A percentile compares a stretch with the other conserved stretches of the same genome.
Evolutionary conservation across 768 basidiomycete species (phyloP).

Genomic region (Dacryopinax spathularia): DNA sequence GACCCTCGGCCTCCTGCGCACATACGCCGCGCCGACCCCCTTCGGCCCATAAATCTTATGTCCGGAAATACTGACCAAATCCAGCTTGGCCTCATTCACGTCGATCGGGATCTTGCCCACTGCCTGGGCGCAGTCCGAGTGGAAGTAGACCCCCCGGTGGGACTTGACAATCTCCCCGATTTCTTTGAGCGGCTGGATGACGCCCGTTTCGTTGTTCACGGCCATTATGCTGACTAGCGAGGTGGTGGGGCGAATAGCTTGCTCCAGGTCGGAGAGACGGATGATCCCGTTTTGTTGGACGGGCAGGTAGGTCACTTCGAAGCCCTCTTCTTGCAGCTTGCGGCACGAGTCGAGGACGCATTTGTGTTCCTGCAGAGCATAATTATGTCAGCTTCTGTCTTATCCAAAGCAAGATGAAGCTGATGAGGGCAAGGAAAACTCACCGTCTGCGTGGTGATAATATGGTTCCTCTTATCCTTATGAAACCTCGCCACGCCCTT

Average conservation of each 20-base stretch:
- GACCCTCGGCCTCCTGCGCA: constrained; percentile 81
- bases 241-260: constrained; percentile 71
- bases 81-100: constrained; percentile 90
- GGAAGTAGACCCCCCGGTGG: constrained; percentile 83
- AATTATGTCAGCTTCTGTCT: background rate
- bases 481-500: constrained; percentile 95
- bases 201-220: constrained; percentile 98
- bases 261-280: constrained; percentile 61
- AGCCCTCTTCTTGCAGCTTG: constrained; percentile 88
- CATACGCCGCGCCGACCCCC: constrained; percentile 88
- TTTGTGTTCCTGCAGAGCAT: constrained; percentile 73
- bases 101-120: constrained; percentile 81
- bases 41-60: constrained; percentile 99
- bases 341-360: constrained; percentile 97
- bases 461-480: constrained; percentile 80
- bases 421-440: constrained; percentile 19
- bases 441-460: constrained; percentile 91
- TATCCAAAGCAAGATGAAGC: background rate
- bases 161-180: constrained; percentile 77
- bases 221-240: constrained; percentile 95
- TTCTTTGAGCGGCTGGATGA: constrained; percentile 92
- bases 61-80: constrained; percentile 89
- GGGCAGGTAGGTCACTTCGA: constrained; percentile 95
- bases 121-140: constrained; percentile 96
- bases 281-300: constrained; percentile 77